Evolutionary conservation across 2,329 filamentous ascomycete genomes (phyloP), one percentile per base, ranked within the genome.

Genomic region (Exophiala sideris): DNA sequence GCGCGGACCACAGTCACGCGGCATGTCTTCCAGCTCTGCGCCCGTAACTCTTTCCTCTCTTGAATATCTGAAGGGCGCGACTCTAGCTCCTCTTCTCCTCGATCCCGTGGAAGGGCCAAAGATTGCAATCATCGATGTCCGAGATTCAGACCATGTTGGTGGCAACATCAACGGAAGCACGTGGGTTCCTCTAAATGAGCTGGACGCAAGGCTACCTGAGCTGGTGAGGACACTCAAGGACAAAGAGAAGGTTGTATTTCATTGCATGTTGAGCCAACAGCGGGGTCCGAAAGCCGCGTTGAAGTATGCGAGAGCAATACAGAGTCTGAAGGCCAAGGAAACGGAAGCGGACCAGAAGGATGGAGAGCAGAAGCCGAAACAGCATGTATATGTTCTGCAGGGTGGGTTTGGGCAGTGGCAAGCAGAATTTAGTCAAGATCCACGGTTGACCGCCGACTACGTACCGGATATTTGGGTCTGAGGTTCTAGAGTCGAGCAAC

Each of bases 201-300:
- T 97, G 45, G 89, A 95, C 65, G 81, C 82, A 67, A 83, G 80
- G 62, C 83, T 94, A 70, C 88, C 91, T 0, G 89, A 91, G 59
- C 82, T 99, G n/a, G 79, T 95, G 10, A 84, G 89, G 52, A 84
- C 81, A 40, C 80, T 96, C 45, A 76, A 83, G 61, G 84, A 86
- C 67, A 91, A 90, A 70, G 83, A 94, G 52, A 86, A 81, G 9
- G 90, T 99, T 11, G 83, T 99, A 1, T 99, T 99, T 71, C 94
- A 99, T 74, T 99, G 94, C 72, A 88, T 89, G 14, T 76, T 97
- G 51, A 92, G 87, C 62, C 94, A 97, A 75, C 88, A 96, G 73
- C 80, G 94, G 1, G 94, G 94, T 0, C 94, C 94, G 0, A 81
- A 81, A 47, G 91, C 92, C 3, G 94, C 94, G 3, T 73, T 96